These are phyloP conservation scores for Ramaria sp. DNA, from an alignment of 768 basidiomycete genomes.

Conservation along the genomic window DNA sequence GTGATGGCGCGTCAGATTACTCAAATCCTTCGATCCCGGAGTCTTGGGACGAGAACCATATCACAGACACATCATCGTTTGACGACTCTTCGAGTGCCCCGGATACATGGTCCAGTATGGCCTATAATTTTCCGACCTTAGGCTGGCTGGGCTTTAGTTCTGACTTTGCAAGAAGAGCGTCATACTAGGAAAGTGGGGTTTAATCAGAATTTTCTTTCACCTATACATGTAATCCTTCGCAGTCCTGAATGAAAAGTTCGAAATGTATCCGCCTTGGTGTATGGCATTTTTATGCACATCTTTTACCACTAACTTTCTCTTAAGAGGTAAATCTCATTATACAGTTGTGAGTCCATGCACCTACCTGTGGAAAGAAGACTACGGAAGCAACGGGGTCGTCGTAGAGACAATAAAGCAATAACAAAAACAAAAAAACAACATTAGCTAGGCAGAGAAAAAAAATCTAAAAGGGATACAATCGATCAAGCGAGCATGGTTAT, in stretches of 20 bases:
- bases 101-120: neutral
- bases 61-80: neutral
- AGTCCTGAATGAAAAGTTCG: too few species aligned
- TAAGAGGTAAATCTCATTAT: neutral
- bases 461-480: neutral
- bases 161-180: neutral
- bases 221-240: too few species aligned
- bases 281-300: too few species aligned
- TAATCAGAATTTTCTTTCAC: too few species aligned
- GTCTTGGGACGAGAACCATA: neutral
- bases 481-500: neutral
- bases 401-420: neutral
- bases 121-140: neutral
- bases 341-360: neutral
- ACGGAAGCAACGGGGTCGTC: neutral
- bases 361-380: neutral
- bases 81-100: neutral
- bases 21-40: neutral
- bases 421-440: neutral
- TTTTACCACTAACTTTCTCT: too few species aligned
- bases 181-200: neutral
- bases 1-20: neutral
- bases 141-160: neutral
- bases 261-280: too few species aligned
- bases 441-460: neutral